Percentiles rank a stretch among this genome's conserved stretches.
phyloP scores from a whole-genome alignment of 495 filamentous ascomycete species.

The Neurospora sublineolata region DNA sequence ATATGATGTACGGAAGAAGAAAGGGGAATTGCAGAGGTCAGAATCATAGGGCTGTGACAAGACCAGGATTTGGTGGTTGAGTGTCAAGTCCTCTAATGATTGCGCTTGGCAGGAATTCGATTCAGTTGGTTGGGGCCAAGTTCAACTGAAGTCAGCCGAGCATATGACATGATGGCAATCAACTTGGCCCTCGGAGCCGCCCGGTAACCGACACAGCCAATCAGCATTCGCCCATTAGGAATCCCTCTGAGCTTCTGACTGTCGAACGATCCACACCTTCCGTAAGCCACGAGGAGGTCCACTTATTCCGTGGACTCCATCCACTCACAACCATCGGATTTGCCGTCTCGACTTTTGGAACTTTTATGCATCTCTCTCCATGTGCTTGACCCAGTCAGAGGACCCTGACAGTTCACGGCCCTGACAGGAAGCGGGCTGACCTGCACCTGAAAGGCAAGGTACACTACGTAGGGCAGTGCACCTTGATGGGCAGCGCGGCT shows the following conservation, averaged over 20 bases:
- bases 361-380: not conserved
- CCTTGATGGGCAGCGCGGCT: not conserved
- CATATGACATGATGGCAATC: slow-evolving; percentile 30
- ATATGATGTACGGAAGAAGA: not conserved
- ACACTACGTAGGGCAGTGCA: not conserved
- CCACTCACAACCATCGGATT: not conserved
- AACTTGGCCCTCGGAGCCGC: slow-evolving; percentile 6
- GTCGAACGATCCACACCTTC: not conserved
- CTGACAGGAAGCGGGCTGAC: not conserved
- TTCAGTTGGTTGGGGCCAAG: not conserved
- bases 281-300: not conserved
- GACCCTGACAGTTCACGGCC: not conserved
- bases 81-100: not conserved
- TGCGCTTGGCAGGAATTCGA: not conserved
- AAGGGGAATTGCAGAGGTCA: not conserved
- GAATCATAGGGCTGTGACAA: slow-evolving; percentile 1
- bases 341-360: not conserved
- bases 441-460: not conserved
- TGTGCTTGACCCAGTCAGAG: not conserved
- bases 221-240: slow-evolving; percentile 23
- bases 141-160: slow-evolving; percentile 9
- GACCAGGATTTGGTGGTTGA: not conserved
- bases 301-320: not conserved
- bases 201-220: slow-evolving; percentile 31
- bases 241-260: not conserved